Conservation (phyloP, 2,329 filamentous ascomycete species). For the Allantophomopsis cytisporea region DNA sequence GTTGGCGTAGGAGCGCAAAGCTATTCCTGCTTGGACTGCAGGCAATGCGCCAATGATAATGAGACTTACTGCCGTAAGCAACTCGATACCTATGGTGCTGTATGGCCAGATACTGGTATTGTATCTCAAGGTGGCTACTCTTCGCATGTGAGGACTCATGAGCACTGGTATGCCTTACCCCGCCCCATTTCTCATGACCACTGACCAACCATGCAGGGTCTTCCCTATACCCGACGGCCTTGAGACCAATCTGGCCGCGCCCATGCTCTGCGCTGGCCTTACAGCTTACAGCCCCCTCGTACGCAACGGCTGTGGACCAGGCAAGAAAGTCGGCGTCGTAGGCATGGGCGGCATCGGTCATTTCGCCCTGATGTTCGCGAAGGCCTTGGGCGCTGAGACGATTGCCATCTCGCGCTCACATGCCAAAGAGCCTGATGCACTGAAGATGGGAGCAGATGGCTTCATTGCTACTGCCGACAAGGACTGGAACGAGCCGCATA, state of each 20-base stretch:
- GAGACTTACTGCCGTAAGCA: conserved; percentile 39
- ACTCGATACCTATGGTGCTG: conserved; percentile 33
- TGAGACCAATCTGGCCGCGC: conserved; percentile 47
- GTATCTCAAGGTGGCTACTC: conserved; percentile 51
- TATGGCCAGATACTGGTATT: conserved; percentile 44
- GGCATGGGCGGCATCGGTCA: conserved; percentile 63
- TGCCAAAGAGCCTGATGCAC: conserved; percentile 44
- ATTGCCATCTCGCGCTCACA: conserved; percentile 48
- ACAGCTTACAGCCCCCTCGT: conserved; percentile 70
- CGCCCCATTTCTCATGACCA: background rate
- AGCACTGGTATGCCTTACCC: conserved; percentile 46
- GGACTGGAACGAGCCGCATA: conserved; percentile 41
- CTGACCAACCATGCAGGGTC: conserved; percentile 25
- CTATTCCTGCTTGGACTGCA: conserved; percentile 37
- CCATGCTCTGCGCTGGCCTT: conserved; percentile 76
- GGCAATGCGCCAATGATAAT: conserved; percentile 37
- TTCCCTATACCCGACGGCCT: conserved; percentile 67
- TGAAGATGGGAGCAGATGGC: conserved; percentile 44
- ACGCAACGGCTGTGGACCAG: conserved; percentile 60
- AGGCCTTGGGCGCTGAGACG: conserved; percentile 48
- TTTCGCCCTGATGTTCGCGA: conserved; percentile 56
- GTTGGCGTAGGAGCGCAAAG: conserved; percentile 41
- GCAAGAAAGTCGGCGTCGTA: conserved; percentile 67
- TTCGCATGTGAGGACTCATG: conserved; percentile 58
- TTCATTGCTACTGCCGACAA: conserved; percentile 43